Percentiles rank a stretch among this genome's conserved stretches.
Conservation (phyloP, 805 yeast genomes). For the Ogataea nonfermentans region DNA sequence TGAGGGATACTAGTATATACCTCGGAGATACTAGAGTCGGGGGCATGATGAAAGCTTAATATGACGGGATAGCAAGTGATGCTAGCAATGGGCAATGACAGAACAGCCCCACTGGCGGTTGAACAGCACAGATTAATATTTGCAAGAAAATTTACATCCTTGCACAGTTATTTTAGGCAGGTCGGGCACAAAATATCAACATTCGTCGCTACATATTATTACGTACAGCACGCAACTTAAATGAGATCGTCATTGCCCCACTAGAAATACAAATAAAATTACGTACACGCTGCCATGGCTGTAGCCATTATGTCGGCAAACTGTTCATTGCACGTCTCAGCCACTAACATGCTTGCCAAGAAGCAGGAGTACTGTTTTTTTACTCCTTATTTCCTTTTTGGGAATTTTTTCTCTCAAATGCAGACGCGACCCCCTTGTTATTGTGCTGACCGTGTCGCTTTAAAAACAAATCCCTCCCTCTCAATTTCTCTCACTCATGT, state of each 20-base stretch:
- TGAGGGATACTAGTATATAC: constrained; percentile 16
- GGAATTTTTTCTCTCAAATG: constrained; percentile 1
- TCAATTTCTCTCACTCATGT: constrained; percentile 10
- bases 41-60: constrained; percentile 4
- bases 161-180: constrained; percentile 1
- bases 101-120: constrained; percentile 15
- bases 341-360: too few species aligned
- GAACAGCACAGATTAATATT: constrained; percentile 13
- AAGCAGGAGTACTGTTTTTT: background rate
- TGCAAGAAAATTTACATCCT: constrained; percentile 7
- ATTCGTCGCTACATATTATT: too few species aligned
- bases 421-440: constrained; percentile 9
- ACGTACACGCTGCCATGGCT: background rate
- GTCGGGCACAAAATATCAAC: too few species aligned
- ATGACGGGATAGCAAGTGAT: constrained; percentile 8
- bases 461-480: constrained; percentile 11
- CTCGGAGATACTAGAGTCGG: constrained; percentile 16
- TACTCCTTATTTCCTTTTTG: constrained; percentile 7
- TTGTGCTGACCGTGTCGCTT: constrained; percentile 8
- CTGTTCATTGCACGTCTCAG: too few species aligned
- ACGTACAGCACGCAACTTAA: too few species aligned
- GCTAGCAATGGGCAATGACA: constrained; percentile 13
- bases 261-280: too few species aligned
- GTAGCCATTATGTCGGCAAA: background rate
- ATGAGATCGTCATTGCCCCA: too few species aligned